Evolutionary conservation across 176 grass and related monocot species (phyloP).

Genomic region (Cenchrus americanus): DNA sequence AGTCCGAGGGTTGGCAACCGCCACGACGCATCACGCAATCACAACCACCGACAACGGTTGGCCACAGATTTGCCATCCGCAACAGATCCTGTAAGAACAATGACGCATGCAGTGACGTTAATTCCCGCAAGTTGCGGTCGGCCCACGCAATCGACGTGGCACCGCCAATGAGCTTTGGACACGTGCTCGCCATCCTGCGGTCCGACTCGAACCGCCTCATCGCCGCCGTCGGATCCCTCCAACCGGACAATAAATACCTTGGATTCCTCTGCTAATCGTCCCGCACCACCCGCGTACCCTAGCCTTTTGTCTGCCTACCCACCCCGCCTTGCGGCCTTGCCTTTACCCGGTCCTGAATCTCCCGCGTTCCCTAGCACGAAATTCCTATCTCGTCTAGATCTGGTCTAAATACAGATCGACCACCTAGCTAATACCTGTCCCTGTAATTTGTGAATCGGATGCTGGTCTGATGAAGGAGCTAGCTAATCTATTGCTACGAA

Average conservation of each 20-base stretch:
- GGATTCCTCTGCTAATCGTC: background rate
- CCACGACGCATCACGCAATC: background rate
- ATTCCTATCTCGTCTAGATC: background rate
- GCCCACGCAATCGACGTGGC: constrained; percentile 33
- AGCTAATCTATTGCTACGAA: background rate
- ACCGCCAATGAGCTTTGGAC: background rate
- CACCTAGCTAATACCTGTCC: too few relatives aligned
- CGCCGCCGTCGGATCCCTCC: background rate
- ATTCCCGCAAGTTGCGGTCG: constrained; percentile 32
- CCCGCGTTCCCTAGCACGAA: background rate
- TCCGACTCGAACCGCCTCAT: constrained; percentile 8
- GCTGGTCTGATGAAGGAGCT: background rate
- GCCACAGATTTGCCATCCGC: background rate
- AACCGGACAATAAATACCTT: constrained; percentile 48
- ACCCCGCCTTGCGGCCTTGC: background rate
- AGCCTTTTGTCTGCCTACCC: background rate
- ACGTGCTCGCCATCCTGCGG: background rate
- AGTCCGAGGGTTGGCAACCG: background rate
- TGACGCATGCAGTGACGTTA: constrained; percentile 65
- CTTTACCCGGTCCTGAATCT: background rate
- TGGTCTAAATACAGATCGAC: background rate
- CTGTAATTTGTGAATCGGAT: accelerated
- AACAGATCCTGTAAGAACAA: constrained; percentile 10
- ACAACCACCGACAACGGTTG: background rate
- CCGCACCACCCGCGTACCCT: background rate